Evolutionary conservation across 2,329 filamentous ascomycete genomes (phyloP), one percentile per base, ranked within the genome.

Genomic region (Fusarium chaquense): DNA sequence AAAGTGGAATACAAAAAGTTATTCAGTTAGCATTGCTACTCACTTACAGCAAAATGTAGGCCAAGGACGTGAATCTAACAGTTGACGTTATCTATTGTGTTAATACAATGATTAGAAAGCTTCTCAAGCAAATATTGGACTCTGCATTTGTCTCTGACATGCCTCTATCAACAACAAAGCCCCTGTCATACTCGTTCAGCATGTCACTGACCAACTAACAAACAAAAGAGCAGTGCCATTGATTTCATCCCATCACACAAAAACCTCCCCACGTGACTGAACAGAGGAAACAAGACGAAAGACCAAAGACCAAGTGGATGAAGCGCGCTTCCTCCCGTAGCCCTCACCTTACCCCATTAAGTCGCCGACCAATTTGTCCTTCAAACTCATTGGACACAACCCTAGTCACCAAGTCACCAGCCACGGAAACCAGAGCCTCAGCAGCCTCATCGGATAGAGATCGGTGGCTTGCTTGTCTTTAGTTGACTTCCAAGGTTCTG

Each of bases 351-450:
- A 40, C 67, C 40, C 22, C 16, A 59, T 65, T 43, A 7, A 56
- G 67, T 24, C 33, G 22, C 8, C 5, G 24, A 36, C 20, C 10
- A 35, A 40, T 10, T 24, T 15, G 46, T 60, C 13, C 35, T 16
- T 12, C 33, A 28, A 40, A 24, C 22, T 67, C 28, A 69, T 67
- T 72, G 69, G 67, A 16, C 38, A 36, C 33, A 28, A n/a, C 54
- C 50, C 50, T 49, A 44, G 62, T 51, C 65, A 62, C 59, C 65
- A 74, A 26, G 73, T 54, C 66, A 62, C 60, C 67, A 74, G 73
- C 72, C 72, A 74, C 72, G 52, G 62, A 33, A 50, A 65, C 38
- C n/a, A 65, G 69, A 74, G 69, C 73, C 73, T 58, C 73, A 73
- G 71, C 65, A 69, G 68, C 68, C 68, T 65, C 67, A 71, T 71